Percentiles rank a stretch among this genome's conserved stretches.
Conservation (phyloP, 2,329 filamentous ascomycete species). For the Ophiostoma tasmaniense region DNA sequence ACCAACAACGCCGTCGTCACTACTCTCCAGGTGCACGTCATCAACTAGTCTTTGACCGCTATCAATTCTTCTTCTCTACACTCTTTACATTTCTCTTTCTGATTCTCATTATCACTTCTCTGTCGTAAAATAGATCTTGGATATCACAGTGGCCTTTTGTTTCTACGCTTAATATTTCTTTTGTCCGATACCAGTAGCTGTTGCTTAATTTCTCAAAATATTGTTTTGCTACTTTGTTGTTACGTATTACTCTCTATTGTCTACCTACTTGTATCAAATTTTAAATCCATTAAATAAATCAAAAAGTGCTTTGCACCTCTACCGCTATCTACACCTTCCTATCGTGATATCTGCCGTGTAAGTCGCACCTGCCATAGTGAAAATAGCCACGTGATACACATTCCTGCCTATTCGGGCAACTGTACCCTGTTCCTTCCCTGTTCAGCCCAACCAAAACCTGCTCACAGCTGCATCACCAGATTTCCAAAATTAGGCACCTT, state of each 20-base stretch:
- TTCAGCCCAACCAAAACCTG: background rate
- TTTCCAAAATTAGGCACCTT: background rate
- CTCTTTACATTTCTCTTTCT: background rate
- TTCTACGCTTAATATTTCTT: background rate
- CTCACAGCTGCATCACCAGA: background rate
- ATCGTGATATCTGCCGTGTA: background rate
- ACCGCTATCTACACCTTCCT: background rate
- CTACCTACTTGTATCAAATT: background rate
- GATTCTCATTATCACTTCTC: background rate
- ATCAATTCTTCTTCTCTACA: background rate
- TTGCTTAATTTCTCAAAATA: background rate
- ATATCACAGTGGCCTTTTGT: background rate
- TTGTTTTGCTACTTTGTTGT: background rate
- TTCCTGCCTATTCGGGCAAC: background rate
- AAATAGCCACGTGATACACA: background rate
- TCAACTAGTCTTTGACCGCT: background rate
- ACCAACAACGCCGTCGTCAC: background rate
- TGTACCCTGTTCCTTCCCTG: background rate
- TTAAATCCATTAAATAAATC: too few relatives aligned
- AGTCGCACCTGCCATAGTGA: background rate
- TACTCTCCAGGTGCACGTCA: slow-evolving; percentile 9
- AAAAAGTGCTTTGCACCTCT: background rate
- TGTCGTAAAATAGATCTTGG: background rate
- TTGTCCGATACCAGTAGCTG: background rate
- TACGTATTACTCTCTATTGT: background rate